Conservation (phyloP, 192 early-diverging fungal genomes). For the Dissophora ornata region DNA sequence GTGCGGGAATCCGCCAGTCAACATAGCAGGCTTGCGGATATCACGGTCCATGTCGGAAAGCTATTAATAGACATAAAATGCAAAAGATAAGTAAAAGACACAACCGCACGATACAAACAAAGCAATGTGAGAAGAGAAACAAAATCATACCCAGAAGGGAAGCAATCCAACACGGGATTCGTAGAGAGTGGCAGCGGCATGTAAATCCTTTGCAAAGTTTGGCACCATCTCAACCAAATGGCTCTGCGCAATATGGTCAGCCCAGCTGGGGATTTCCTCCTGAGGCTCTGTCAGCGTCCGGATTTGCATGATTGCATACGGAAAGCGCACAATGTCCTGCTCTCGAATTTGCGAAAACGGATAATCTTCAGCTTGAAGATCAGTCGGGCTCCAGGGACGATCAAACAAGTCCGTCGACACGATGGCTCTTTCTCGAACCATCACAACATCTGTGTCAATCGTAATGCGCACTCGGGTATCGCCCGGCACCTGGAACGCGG, state of each 20-base stretch:
- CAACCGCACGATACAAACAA: too few species aligned
- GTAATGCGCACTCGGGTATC: slow-evolving; percentile 60
- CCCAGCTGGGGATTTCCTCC: slow-evolving; percentile 82
- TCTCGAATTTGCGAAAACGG: slow-evolving; percentile 52
- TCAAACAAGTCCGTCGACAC: slow-evolving; percentile 3
- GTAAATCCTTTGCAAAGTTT: slow-evolving; percentile 62
- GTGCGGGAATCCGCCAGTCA: slow-evolving; percentile 35
- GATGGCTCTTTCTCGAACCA: slow-evolving; percentile 52
- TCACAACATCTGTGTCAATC: slow-evolving; percentile 59
- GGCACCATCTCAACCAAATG: slow-evolving; percentile 70
- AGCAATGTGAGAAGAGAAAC: neutral
- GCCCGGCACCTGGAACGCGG: slow-evolving; percentile 61
- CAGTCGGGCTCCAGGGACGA: slow-evolving; percentile 49
- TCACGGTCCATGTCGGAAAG: slow-evolving; percentile 64
- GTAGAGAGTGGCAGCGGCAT: slow-evolving; percentile 58
- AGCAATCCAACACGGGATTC: slow-evolving; percentile 57
- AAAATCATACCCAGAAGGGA: slow-evolving; percentile 60
- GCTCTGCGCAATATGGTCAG: slow-evolving; percentile 73
- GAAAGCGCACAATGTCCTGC: slow-evolving; percentile 46
- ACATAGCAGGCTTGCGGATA: slow-evolving; percentile 57
- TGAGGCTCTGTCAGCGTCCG: slow-evolving; percentile 37
- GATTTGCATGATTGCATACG: slow-evolving; percentile 50
- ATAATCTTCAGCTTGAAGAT: slow-evolving; percentile 63
- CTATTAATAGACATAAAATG: slow-evolving; percentile 14
- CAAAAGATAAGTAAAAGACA: neutral